phyloP scores from a whole-genome alignment of 768 basidiomycete species.

The Pisolithus orientalis region DNA sequence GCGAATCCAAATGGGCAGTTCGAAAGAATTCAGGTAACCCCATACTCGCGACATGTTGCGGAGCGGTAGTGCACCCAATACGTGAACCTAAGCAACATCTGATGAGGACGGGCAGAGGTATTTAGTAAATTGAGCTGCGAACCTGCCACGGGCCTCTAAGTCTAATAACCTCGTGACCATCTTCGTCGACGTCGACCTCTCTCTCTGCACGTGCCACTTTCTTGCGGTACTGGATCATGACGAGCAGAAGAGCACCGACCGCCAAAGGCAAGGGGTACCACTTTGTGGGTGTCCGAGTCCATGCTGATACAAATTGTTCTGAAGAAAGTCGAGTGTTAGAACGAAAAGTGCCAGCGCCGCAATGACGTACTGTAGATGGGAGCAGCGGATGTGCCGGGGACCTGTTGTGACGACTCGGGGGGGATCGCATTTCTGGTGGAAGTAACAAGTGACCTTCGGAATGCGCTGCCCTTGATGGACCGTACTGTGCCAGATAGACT shows the following conservation, averaged over 20 bases:
- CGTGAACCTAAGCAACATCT: constrained; percentile 67
- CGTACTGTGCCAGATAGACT: constrained; percentile 27
- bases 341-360: background rate
- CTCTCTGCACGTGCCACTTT: constrained; percentile 41
- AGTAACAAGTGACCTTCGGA: constrained; percentile 15
- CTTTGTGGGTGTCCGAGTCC: constrained; percentile 83
- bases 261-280: constrained; percentile 95
- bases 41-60: constrained; percentile 94
- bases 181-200: constrained; percentile 74
- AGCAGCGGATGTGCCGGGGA: constrained; percentile 29
- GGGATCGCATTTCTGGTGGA: constrained; percentile 20
- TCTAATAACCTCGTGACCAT: constrained; percentile 74
- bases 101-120: background rate
- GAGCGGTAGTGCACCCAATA: constrained; percentile 89
- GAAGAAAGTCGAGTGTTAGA: background rate
- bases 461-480: constrained; percentile 18
- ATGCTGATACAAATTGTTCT: constrained; percentile 69
- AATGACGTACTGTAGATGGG: constrained; percentile 42
- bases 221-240: constrained; percentile 70
- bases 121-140: constrained; percentile 18
- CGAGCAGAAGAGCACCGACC: constrained; percentile 83
- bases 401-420: constrained; percentile 42
- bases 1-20: constrained; percentile 93
- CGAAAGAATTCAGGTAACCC: constrained; percentile 92
- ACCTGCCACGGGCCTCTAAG: constrained; percentile 94